Base-by-base conservation (phyloP, 2,329 filamentous ascomycete genomes). In the Macrophomina pseudophaseolina region DNA sequence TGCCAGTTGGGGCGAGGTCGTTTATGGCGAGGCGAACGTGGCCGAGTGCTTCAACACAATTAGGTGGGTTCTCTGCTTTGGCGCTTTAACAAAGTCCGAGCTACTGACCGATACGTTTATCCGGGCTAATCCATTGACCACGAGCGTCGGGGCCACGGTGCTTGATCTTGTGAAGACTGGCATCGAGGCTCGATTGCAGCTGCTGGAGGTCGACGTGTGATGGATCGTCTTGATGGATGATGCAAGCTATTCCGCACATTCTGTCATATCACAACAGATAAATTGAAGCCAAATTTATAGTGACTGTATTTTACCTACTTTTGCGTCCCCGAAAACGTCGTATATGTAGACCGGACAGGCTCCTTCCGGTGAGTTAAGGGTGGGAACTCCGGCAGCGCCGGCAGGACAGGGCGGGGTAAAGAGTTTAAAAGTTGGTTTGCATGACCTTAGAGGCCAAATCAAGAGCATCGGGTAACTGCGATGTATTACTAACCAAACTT, bases 121-220 rank as follows among this genome's bases (percentile, higher is more conserved):
- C 23, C n/a, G 72, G 65, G 65, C 76, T 80, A 64, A 82, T 75
- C 80, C 80, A 82, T 63, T 75, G 70, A 23, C 79, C 80, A 52
- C 73, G 72, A 28, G 75, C 74, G 70, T 83, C 81, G 4, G 81
- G 80, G 5, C 81, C 81, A 59, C 80, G 79, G 69, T 82, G 79
- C 16, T 74, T 72, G 66, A 81, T 78, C 54, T 77, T 68, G 23
- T 79, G 74, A 32, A 81, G 46, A 23, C 42, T 44, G 8, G 42
- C 7, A 14, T 44, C 42, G 42, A 44, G 3, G 16, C 16, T 14
- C 8, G 42, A 44, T 16, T 44, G 3, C 8, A 44, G 42, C 12
- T 44, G 6, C 42, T 44, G 11, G 5, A 44, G 16, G 5, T n/a
- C 16, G 16, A 44, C 42, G 5, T 44, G 42, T 14, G 42, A 44